Evolutionary conservation across 2,329 filamentous ascomycete genomes (phyloP).

Genomic region (Calonectria honghensis): DNA sequence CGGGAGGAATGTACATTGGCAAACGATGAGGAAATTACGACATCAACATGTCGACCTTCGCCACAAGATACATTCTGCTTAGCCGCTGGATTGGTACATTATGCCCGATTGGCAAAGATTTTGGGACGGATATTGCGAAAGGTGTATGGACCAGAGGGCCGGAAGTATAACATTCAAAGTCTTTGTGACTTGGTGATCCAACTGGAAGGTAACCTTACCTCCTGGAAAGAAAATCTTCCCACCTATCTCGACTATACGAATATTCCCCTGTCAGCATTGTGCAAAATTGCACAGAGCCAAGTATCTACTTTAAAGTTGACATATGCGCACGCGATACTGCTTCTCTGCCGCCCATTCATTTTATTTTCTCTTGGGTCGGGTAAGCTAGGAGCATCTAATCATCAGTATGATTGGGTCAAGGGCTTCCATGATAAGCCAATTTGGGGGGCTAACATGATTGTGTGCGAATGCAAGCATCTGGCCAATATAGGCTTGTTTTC

Average conservation of each 20-base stretch:
- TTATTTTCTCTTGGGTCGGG: background rate
- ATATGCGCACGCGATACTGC: background rate
- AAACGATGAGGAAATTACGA: background rate
- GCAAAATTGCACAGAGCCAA: conserved; percentile 9
- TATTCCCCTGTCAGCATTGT: background rate
- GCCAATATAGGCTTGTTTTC: background rate
- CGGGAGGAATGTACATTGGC: conserved; percentile 1
- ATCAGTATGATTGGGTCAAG: conserved; percentile 11
- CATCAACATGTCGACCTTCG: background rate
- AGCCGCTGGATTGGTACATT: background rate
- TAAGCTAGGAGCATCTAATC: background rate
- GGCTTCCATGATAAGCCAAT: background rate
- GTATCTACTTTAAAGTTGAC: conserved; percentile 1
- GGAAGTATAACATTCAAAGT: conserved; percentile 1
- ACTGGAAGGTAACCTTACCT: background rate
- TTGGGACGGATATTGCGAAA: background rate
- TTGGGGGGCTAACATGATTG: background rate
- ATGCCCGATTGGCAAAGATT: background rate
- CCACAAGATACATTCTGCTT: conserved; percentile 10
- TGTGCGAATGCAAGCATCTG: background rate
- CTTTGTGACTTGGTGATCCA: background rate
- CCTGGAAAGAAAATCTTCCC: background rate
- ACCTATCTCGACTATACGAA: background rate
- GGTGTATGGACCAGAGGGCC: conserved; percentile 5
- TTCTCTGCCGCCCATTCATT: conserved; percentile 1